Evolutionary conservation across 306 rosid genomes (phyloP).

Genomic region (Vigna unguiculata): DNA sequence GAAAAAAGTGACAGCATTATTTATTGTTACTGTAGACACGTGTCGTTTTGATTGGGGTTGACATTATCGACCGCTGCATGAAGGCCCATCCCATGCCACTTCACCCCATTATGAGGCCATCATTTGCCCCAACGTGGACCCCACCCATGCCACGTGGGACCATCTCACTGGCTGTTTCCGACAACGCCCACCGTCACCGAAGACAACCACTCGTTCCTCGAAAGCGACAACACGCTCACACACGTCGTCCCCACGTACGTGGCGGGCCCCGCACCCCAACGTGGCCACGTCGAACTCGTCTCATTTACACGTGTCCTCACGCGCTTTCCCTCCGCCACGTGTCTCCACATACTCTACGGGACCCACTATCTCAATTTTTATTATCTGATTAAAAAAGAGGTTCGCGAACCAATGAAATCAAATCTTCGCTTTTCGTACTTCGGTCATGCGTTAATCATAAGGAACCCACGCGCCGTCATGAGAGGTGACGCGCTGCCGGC

Average conservation of each 20-base stretch:
- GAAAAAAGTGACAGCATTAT: background rate
- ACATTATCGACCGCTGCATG: background rate
- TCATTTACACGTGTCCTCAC: conserved; percentile 66
- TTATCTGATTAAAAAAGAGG: background rate
- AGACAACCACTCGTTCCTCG: conserved; percentile 55
- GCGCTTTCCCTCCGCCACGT: conserved; percentile 58
- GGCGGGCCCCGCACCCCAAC: conserved; percentile 61
- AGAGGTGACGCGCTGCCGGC: background rate
- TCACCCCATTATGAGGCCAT: conserved; percentile 44
- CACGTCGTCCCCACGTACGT: conserved; percentile 52
- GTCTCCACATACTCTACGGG: conserved; percentile 38
- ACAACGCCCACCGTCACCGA: conserved; percentile 62
- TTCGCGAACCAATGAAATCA: conserved; percentile 33
- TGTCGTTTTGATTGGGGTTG: background rate
- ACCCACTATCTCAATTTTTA: background rate
- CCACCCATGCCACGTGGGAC: conserved; percentile 49
- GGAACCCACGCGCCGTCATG: conserved; percentile 25
- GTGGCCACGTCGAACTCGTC: conserved; percentile 75
- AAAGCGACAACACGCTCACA: conserved; percentile 51
- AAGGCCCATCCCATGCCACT: conserved; percentile 51
- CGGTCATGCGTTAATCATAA: background rate
- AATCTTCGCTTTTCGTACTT: background rate
- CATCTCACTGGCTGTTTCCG: conserved; percentile 49
- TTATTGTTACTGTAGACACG: background rate
- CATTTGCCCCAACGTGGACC: conserved; percentile 21